Evolutionary conservation across 768 basidiomycete genomes (phyloP).

Genomic region (Termitomyces sp.): DNA sequence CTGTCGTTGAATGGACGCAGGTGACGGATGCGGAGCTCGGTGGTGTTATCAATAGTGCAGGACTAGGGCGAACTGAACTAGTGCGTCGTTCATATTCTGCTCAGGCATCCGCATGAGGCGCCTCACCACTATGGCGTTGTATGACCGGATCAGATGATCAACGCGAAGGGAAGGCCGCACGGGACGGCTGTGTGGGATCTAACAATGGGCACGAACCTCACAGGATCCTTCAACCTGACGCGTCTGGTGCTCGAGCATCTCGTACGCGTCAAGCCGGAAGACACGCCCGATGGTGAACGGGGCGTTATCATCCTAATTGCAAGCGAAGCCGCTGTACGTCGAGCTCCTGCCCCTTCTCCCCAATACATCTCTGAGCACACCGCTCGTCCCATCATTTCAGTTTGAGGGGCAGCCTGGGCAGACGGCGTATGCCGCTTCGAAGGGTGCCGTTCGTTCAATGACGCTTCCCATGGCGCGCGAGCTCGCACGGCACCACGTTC

Average conservation of each 20-base stretch:
- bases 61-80: conserved; percentile 26
- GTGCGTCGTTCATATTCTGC: not conserved
- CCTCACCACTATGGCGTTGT: conserved; percentile 6
- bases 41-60: conserved; percentile 56
- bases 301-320: conserved; percentile 56
- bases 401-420: conserved; percentile 56
- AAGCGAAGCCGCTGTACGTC: conserved; percentile 47
- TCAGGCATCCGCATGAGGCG: too few relatives aligned
- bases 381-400: conserved; percentile 19
- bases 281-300: conserved; percentile 44
- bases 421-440: conserved; percentile 50
- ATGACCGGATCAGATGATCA: conserved; percentile 32
- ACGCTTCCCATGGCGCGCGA: conserved; percentile 60
- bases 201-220: conserved; percentile 47
- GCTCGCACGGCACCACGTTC: conserved; percentile 43
- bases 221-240: conserved; percentile 56
- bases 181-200: conserved; percentile 47
- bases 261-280: conserved; percentile 39
- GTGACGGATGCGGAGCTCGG: conserved; percentile 42
- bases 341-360: not conserved
- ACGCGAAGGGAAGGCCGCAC: conserved; percentile 39
- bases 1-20: conserved; percentile 33
- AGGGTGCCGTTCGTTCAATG: conserved; percentile 55
- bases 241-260: conserved; percentile 47
- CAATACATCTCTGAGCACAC: not conserved